Percentiles rank a stretch among this genome's conserved stretches.
Conservation (phyloP, 2,329 filamentous ascomycete genomes). For the Talaromyces sp. region DNA sequence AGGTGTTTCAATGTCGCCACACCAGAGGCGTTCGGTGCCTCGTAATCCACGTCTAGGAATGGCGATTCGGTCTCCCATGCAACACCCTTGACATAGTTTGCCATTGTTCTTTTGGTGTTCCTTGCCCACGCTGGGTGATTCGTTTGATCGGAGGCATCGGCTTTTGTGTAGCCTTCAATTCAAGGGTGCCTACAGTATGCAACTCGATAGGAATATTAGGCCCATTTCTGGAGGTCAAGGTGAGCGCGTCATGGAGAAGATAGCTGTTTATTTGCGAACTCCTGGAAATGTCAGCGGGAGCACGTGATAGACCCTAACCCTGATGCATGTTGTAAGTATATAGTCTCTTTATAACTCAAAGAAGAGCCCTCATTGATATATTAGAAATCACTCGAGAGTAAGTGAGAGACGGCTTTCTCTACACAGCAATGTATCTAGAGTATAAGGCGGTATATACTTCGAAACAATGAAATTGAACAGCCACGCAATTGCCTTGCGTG, state of each 20-base stretch:
- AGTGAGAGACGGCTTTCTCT: not conserved
- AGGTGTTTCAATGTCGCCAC: constrained; percentile 34
- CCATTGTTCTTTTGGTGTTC: constrained; percentile 14
- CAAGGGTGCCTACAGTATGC: not conserved
- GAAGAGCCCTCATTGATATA: too few species aligned
- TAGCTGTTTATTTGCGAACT: not conserved
- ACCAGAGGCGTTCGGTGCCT: constrained; percentile 25
- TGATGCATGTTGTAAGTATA: too few species aligned
- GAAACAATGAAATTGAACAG: not conserved
- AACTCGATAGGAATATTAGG: not conserved
- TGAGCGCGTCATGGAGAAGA: not conserved
- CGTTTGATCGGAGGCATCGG: not conserved
- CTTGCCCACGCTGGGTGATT: not conserved
- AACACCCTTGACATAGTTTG: constrained; percentile 24
- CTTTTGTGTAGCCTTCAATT: not conserved
- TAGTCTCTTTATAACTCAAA: too few species aligned
- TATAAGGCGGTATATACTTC: not conserved
- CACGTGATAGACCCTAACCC: not conserved
- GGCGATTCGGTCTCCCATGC: constrained; percentile 40
- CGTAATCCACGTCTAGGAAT: constrained; percentile 30
- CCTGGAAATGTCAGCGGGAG: not conserved
- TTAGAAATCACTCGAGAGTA: not conserved
- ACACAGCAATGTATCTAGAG: not conserved
- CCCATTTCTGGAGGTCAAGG: not conserved
- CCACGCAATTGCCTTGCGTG: not conserved